These are phyloP conservation scores for Pleurotus tuoliensis DNA, from an alignment of 768 basidiomycete genomes.

Conservation along the genomic window DNA sequence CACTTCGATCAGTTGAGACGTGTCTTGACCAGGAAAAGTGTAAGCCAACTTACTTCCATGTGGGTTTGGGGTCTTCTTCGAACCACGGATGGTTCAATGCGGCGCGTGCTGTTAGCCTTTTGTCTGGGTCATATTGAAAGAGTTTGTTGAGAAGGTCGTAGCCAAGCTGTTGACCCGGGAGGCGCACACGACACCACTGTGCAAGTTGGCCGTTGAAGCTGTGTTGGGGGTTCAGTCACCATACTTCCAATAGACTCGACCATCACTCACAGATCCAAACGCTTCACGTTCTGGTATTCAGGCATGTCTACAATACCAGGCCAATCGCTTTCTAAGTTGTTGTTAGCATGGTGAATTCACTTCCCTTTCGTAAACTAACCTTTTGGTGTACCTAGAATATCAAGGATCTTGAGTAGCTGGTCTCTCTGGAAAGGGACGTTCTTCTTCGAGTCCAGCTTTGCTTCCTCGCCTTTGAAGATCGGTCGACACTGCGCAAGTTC, in stretches of 20 bases:
- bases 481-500: slow-evolving; percentile 91
- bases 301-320: slow-evolving; percentile 81
- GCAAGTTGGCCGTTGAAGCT: slow-evolving; percentile 53
- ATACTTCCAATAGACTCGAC: too few relatives aligned
- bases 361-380: slow-evolving; percentile 39
- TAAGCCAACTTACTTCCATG: slow-evolving; percentile 67
- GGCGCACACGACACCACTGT: slow-evolving; percentile 76
- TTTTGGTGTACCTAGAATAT: slow-evolving; percentile 86
- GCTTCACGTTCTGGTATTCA: slow-evolving; percentile 80
- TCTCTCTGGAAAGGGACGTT: slow-evolving; percentile 96
- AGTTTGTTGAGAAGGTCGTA: slow-evolving; percentile 83
- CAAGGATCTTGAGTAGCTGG: slow-evolving; percentile 94
- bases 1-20: slow-evolving; percentile 37
- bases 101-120: slow-evolving; percentile 76
- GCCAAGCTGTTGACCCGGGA: slow-evolving; percentile 39
- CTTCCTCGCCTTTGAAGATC: slow-evolving; percentile 99
- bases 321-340: slow-evolving; percentile 74
- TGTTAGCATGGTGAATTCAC: not conserved
- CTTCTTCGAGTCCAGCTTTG: slow-evolving; percentile 95
- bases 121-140: slow-evolving; percentile 89
- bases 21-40: not conserved
- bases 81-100: slow-evolving; percentile 91
- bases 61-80: slow-evolving; percentile 82
- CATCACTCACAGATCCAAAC: slow-evolving; percentile 60
- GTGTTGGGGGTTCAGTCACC: not conserved